phyloP scores from a whole-genome alignment of 1,284 basidiomycete genomes.

The Inonotus hispidus region DNA sequence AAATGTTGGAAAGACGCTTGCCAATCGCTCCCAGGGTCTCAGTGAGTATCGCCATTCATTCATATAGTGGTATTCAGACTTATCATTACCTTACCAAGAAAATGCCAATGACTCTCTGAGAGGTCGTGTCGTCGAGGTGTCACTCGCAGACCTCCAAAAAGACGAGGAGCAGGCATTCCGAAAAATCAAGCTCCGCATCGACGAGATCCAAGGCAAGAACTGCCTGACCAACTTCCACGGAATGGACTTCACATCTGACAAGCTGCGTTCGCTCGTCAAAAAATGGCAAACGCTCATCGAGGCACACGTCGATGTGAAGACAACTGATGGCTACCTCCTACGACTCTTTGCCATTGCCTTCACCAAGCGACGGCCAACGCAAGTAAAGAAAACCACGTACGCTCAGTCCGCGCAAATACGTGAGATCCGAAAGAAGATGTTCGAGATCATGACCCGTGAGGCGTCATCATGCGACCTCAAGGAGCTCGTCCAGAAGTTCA shows the following conservation, averaged over 20 bases:
- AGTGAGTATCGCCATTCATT: slow-evolving; percentile 57
- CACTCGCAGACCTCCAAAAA: slow-evolving; percentile 98
- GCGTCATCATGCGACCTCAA: slow-evolving; percentile 95
- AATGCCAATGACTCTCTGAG: slow-evolving; percentile 99
- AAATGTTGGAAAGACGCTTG: slow-evolving; percentile 98
- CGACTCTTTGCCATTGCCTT: slow-evolving; percentile 99
- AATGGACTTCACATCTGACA: slow-evolving; percentile 99
- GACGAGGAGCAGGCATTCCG: slow-evolving; percentile 99
- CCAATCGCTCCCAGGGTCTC: slow-evolving; percentile 97
- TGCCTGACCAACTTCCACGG: slow-evolving; percentile 99
- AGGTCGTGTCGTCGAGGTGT: slow-evolving; percentile 95
- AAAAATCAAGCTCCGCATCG: slow-evolving; percentile 98
- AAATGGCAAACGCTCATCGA: slow-evolving; percentile 99
- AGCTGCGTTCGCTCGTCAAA: slow-evolving; percentile 98
- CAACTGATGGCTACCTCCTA: slow-evolving; percentile 98
- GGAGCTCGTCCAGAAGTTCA: slow-evolving; percentile 98
- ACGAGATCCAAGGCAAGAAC: slow-evolving; percentile 98
- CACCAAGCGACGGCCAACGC: slow-evolving; percentile 94
- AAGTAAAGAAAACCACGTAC: slow-evolving; percentile 99
- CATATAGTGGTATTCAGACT: background rate
- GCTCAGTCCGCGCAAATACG: slow-evolving; percentile 93
- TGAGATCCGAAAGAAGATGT: slow-evolving; percentile 99
- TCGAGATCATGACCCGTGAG: slow-evolving; percentile 99
- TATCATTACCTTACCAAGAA: slow-evolving; percentile 47
- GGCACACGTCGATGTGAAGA: slow-evolving; percentile 98